Evolutionary conservation across 2,329 filamentous ascomycete species (phyloP).

Genomic region (Hypoxylon rubiginosum): DNA sequence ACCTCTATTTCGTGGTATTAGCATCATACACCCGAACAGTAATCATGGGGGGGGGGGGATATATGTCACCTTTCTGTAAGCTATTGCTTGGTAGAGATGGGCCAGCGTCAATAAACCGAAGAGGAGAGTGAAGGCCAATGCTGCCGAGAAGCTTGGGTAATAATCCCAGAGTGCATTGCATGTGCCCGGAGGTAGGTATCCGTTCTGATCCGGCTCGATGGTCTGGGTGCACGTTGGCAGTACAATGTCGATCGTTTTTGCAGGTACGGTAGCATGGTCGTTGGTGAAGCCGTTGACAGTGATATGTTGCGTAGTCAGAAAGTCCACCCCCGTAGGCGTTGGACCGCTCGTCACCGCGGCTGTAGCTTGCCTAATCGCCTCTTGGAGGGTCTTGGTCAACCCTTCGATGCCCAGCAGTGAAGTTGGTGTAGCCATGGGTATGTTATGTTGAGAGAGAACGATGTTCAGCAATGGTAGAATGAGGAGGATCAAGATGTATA

Average conservation of each 20-base stretch:
- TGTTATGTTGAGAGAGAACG: not conserved
- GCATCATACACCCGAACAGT: not conserved
- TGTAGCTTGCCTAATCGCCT: conserved; percentile 20
- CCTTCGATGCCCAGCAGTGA: not conserved
- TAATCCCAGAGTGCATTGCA: conserved; percentile 52
- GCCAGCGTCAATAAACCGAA: conserved; percentile 45
- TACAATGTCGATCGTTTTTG: conserved; percentile 51
- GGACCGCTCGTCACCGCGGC: conserved; percentile 20
- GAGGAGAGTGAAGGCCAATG: conserved; percentile 47
- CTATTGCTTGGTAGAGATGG: conserved; percentile 43
- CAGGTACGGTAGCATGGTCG: conserved; percentile 47
- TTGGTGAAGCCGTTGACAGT: conserved; percentile 49
- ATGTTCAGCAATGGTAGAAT: not conserved
- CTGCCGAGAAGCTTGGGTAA: conserved; percentile 52
- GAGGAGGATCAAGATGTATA: too few species aligned
- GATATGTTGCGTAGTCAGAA: conserved; percentile 51
- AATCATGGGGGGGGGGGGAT: not conserved
- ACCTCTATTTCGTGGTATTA: conserved; percentile 40
- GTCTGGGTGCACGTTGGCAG: conserved; percentile 56
- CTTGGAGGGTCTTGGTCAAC: conserved; percentile 10
- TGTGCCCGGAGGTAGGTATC: conserved; percentile 51
- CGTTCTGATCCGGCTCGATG: conserved; percentile 52
- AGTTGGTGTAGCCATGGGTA: conserved; percentile 25
- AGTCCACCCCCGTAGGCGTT: conserved; percentile 35
- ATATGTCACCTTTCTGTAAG: conserved; percentile 46